Evolutionary conservation across 2,329 filamentous ascomycete genomes (phyloP).

Genomic region (Ophiognomonia clavigignenti-juglandacearum): DNA sequence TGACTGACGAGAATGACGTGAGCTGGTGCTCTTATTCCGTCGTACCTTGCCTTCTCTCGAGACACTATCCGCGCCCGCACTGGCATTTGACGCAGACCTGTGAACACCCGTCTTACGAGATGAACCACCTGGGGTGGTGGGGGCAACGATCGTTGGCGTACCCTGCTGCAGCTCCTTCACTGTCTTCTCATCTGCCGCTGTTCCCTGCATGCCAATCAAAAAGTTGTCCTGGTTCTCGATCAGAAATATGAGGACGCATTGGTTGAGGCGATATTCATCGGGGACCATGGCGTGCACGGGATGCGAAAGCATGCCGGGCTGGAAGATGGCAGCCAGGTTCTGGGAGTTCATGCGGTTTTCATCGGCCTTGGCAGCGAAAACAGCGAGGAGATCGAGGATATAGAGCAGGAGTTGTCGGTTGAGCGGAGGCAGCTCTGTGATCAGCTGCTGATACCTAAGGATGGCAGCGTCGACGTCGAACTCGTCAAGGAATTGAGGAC

Average conservation of each 20-base stretch:
- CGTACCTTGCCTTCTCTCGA: constrained; percentile 74
- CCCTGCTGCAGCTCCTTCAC: constrained; percentile 64
- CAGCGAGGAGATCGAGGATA: constrained; percentile 89
- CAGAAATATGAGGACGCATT: constrained; percentile 94
- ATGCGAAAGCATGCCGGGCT: constrained; percentile 92
- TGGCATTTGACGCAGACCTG: constrained; percentile 81
- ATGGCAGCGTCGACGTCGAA: constrained; percentile 77
- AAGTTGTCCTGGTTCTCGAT: constrained; percentile 99
- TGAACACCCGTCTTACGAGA: constrained; percentile 54
- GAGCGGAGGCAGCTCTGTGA: constrained; percentile 85
- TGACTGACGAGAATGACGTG: constrained; percentile 75
- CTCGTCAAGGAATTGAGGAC: constrained; percentile 65
- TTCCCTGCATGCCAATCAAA: constrained; percentile 96
- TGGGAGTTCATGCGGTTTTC: constrained; percentile 95
- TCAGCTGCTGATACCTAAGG: constrained; percentile 77
- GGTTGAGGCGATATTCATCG: constrained; percentile 87
- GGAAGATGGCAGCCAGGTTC: constrained; percentile 94
- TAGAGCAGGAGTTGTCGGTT: constrained; percentile 94
- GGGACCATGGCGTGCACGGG: constrained; percentile 94
- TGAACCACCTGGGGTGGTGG: constrained; percentile 43
- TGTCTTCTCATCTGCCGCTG: constrained; percentile 85
- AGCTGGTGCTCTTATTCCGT: constrained; percentile 88
- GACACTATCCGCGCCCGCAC: constrained; percentile 81
- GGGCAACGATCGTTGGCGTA: constrained; percentile 49
- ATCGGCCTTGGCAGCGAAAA: constrained; percentile 95